phyloP scores from a whole-genome alignment of 2,329 filamentous ascomycete genomes.

The Ophiostoma angusticollis region DNA sequence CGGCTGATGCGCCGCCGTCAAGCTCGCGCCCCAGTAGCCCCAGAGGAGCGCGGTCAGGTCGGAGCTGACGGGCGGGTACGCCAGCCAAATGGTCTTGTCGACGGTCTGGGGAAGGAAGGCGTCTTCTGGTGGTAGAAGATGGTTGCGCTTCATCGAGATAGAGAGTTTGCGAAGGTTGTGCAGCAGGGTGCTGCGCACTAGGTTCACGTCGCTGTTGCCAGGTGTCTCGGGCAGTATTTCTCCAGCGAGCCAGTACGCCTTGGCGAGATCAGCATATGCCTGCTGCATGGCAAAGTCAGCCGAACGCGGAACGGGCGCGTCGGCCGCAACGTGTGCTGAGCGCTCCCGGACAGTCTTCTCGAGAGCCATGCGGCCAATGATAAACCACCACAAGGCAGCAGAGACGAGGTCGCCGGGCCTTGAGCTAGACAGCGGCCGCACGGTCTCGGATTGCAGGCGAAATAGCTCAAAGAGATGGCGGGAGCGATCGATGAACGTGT shows the following conservation, averaged over 20 bases:
- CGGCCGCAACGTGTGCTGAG: slow-evolving; percentile 35
- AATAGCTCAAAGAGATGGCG: slow-evolving; percentile 66
- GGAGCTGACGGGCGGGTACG: slow-evolving; percentile 60
- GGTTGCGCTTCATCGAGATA: slow-evolving; percentile 74
- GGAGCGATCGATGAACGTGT: slow-evolving; percentile 57
- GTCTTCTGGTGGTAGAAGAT: slow-evolving; percentile 59
- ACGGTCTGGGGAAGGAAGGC: slow-evolving; percentile 61
- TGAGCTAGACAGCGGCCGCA: slow-evolving; percentile 51
- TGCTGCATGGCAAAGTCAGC: slow-evolving; percentile 52
- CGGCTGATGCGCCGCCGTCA: slow-evolving; percentile 35
- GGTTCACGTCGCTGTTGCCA: slow-evolving; percentile 34
- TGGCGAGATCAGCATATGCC: slow-evolving; percentile 74
- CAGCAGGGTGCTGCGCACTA: slow-evolving; percentile 42
- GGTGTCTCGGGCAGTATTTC: slow-evolving; percentile 38
- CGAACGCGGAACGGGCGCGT: slow-evolving; percentile 26
- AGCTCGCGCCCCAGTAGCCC: slow-evolving; percentile 40
- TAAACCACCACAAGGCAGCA: slow-evolving; percentile 78
- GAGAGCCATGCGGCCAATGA: slow-evolving; percentile 64
- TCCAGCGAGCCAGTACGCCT: slow-evolving; percentile 68
- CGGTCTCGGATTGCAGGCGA: slow-evolving; percentile 60
- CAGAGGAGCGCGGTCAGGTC: slow-evolving; percentile 60
- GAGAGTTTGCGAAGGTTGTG: slow-evolving; percentile 60
- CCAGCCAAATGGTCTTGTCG: slow-evolving; percentile 70
- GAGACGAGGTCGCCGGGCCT: slow-evolving; percentile 56
- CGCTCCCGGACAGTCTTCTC: slow-evolving; percentile 58